These are phyloP conservation scores for Chernovozyma aurita DNA, from an alignment of 1,139 yeast genomes.

Conservation along the genomic window DNA sequence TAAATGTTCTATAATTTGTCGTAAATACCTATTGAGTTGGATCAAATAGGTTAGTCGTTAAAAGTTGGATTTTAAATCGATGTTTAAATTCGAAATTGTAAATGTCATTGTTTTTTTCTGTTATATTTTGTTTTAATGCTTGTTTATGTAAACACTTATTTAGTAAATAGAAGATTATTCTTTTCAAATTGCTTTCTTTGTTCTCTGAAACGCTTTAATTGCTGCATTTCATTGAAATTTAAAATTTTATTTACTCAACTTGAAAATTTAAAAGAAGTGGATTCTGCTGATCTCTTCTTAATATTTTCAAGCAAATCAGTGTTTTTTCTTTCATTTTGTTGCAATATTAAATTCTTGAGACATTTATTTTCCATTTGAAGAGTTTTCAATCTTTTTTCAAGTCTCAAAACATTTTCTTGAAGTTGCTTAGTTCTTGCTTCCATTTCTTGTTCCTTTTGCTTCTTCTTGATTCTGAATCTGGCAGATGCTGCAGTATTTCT, in stretches of 20 bases:
- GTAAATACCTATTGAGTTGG: slow-evolving; percentile 24
- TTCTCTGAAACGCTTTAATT: too few relatives aligned
- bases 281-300: slow-evolving; percentile 34
- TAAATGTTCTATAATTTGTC: slow-evolving; percentile 7
- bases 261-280: slow-evolving; percentile 31
- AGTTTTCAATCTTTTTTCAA: slow-evolving; percentile 43
- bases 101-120: too few relatives aligned
- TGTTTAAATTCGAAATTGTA: too few relatives aligned
- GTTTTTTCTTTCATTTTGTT: slow-evolving; percentile 44
- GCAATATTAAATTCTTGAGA: slow-evolving; percentile 45
- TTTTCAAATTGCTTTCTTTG: too few relatives aligned
- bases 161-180: too few relatives aligned
- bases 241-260: too few relatives aligned
- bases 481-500: slow-evolving; percentile 83
- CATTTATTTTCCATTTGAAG: slow-evolving; percentile 81
- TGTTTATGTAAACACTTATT: too few relatives aligned
- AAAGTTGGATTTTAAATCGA: too few relatives aligned
- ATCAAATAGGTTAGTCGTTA: slow-evolving; percentile 28
- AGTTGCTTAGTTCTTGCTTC: slow-evolving; percentile 50
- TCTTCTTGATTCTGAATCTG: slow-evolving; percentile 75
- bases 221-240: too few relatives aligned
- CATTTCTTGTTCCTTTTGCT: slow-evolving; percentile 79
- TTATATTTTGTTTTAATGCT: too few relatives aligned
- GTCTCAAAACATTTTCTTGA: slow-evolving; percentile 32
- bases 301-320: slow-evolving; percentile 36